Base-by-base conservation (phyloP, 1,284 basidiomycete species). In the Ustilago trichophora region DNA sequence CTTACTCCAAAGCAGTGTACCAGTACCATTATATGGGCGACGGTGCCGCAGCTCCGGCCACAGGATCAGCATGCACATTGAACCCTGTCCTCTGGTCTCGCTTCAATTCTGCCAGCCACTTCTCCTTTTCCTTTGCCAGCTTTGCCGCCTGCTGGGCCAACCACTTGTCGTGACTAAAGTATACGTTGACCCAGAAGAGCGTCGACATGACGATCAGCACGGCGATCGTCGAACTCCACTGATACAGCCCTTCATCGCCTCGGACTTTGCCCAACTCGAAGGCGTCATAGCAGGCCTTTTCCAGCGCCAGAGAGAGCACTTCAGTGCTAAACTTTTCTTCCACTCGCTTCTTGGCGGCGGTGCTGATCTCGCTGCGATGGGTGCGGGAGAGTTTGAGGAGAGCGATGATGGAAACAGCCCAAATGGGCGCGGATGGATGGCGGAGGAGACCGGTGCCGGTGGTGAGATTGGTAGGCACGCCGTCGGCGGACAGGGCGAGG, bases 401-500 rank as follows among this genome's bases (percentile, higher is more conserved):
- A 10, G 57, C 50, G 13, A 38, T 19, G 38, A 71, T 50, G 13
- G 75, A 70, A 0, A 51, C 49, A 10, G 65, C 51, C 75, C 75
- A 76, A 33, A 73, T 53, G 11, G 46, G n/a, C 4, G 60, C 48
- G 0, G 59, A 58, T 2, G 75, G 38, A 12, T 66, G 66, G 1
- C 75, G 66, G 1, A 76, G 52, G 4, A 76, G 43, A 12, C 75
- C 75, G 2, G 73, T 76, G 9, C 73, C 75, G 2, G 37, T 27
- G 3, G 26, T 26, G 27, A 51, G 40, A 35, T 62, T 63, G 19
- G 66, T 70, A 4, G 54, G 63, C 13, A 51, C 18, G 19, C 72
- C 76, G 7, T 44, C 36, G 5, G 60, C 46, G 18, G 63, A 58
- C 13, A 76, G 40, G 3, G 75, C 70, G 1, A 85, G 81, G 74